Base-by-base conservation (phyloP, 306 rosid genomes). In the Vachellia pachyceras region DNA sequence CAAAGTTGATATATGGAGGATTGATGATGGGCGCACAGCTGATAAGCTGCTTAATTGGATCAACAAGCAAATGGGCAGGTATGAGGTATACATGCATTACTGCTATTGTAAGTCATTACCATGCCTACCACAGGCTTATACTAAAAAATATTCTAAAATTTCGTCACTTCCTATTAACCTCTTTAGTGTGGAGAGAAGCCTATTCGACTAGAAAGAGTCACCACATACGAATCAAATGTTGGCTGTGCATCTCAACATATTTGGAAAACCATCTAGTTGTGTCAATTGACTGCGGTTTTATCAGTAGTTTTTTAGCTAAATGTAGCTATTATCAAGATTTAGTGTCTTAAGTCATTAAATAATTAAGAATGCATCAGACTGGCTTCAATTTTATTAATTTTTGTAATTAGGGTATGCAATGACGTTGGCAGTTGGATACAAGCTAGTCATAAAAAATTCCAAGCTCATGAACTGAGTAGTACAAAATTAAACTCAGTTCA, bases 41-140 rank as follows among this genome's bases (percentile, higher is more conserved):
- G 98, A 91, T 60, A 89, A 45, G 81, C 86, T 95, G 86, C 97
- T 95, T 85, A 81, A 67, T 80, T 95, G 98, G 98, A 93, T 95
- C 76, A 95, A 93, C 90, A 88, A 93, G 85, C 84, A 89, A 90
- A 50, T 86, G 76, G 88, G 97, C 85, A 95, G 98, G 99, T 95
- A 91, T 82, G 92, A 75, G 79, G 82, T 73, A 76, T 73, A 80
- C 82, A 47, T 80, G 54, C 60, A 49, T 65, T 79, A 23, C 75
- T 85, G 36, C 77, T 41, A 55, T 46, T 57, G 41, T 35, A 45
- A 69, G 8, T 75, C 42, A 20, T 60, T 25, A 58, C 35, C 36
- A 58, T 23, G 67, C 39, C 37, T 57, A 57, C 35, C 35, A 22
- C 14, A 20, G 64, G 36, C 15, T 22, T 10, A 9, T 10, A 25